Evolutionary conservation across 768 basidiomycete species (phyloP), one percentile per base, ranked within the genome.

Genomic region (Trametes meyenii): DNA sequence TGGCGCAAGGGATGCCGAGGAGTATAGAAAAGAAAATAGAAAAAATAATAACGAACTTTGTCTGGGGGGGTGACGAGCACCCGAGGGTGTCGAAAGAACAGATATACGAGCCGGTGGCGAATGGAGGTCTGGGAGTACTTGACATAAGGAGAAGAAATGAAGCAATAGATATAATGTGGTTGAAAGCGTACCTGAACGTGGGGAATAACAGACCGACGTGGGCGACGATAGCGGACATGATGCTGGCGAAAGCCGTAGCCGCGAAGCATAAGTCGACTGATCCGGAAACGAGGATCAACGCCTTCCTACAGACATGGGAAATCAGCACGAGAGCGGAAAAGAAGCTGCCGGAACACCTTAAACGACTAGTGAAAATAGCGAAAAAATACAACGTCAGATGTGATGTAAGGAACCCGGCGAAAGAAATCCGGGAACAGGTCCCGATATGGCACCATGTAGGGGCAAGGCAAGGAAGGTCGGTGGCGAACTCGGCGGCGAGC

Each of bases 1-100:
- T 53, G 16, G 69, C 63, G 8, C 64, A 72, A 46, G 66, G 63
- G 1, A 72, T 70, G 69, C 69, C 71, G 5, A 23, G 33, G n/a
- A 14, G 3, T 0, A 48, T 56, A 21, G 21, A 44, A 35, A 19
- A 39, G 16, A 12, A 7, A 13, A 52, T 64, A 1, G 21, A 10
- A 1, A 44, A 21, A 17, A 55, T 50, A 4, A 42, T 60, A 1
- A 3, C 8, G 4, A 19, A 46, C 17, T 64, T 64, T 33, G 10
- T 64, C 0, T 64, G 58, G 63, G 38, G 26, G 4, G 35, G 39
- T 13, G 39, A 38, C 6, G 17, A 12, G 2, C 46, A 26, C 19
- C 63, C 46, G 2, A 53, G 23, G 2, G 36, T 59, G 1, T 16
- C 21, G 10, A 21, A n/a, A 2, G 48, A 42, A 1, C 39, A 19